phyloP scores from a whole-genome alignment of 2,329 filamentous ascomycete genomes.

The Sporothrix protearum region DNA sequence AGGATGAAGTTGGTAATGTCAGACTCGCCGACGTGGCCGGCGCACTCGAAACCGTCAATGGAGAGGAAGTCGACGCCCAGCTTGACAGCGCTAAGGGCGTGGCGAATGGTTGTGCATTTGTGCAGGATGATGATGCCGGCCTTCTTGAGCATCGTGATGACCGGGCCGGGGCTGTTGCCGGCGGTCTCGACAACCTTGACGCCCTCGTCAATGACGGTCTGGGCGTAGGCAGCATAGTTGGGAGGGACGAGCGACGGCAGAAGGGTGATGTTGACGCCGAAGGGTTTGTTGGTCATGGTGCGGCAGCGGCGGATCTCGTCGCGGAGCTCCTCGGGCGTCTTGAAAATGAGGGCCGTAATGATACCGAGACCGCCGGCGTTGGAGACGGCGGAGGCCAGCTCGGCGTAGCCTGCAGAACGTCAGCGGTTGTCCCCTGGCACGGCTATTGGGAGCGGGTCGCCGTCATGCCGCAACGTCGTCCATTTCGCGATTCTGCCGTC shows the following conservation, averaged over 20 bases:
- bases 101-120: conserved; percentile 96
- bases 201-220: conserved; percentile 89
- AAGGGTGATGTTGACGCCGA: conserved; percentile 93
- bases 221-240: conserved; percentile 87
- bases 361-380: conserved; percentile 81
- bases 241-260: conserved; percentile 86
- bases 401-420: conserved; percentile 65
- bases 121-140: conserved; percentile 78
- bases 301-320: conserved; percentile 88
- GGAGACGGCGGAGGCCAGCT: conserved; percentile 70
- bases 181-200: conserved; percentile 70
- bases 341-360: conserved; percentile 86
- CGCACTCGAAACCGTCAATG: conserved; percentile 98
- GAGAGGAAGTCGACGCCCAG: conserved; percentile 94
- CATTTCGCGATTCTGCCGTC: not conserved
- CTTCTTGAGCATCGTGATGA: conserved; percentile 83
- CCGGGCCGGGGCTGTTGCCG: conserved; percentile 68
- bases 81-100: conserved; percentile 86
- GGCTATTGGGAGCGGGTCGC: not conserved
- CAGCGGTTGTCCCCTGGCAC: not conserved
- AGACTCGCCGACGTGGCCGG: conserved; percentile 79
- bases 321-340: conserved; percentile 84
- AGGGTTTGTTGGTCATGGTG: conserved; percentile 72
- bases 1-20: conserved; percentile 91
- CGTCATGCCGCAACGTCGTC: not conserved